These are phyloP conservation scores for Auricularia sp. DNA, from an alignment of 768 basidiomycete genomes.

Conservation along the genomic window DNA sequence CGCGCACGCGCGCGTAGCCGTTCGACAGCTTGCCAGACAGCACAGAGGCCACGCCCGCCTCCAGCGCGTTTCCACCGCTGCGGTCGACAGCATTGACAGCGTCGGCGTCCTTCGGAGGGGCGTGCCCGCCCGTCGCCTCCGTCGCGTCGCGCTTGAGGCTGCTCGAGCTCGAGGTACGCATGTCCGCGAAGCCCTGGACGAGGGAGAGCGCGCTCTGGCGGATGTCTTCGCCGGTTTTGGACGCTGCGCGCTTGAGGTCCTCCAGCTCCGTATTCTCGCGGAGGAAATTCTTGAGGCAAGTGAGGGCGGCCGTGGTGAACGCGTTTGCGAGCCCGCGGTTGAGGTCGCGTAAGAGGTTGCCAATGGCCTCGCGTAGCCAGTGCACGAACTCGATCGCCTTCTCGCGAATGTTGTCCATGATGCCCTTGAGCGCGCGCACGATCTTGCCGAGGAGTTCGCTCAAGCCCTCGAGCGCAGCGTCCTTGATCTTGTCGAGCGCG, in stretches of 20 bases:
- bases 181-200: not conserved
- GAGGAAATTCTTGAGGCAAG: not conserved
- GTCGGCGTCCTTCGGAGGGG: not conserved
- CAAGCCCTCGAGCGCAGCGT: not conserved
- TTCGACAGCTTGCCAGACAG: not conserved
- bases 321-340: slow-evolving; percentile 1
- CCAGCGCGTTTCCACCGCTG: not conserved
- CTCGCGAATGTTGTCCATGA: not conserved
- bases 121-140: not conserved
- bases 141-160: not conserved
- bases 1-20: not conserved
- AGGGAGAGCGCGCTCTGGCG: not conserved
- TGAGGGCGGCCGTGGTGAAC: not conserved
- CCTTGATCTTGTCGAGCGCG: slow-evolving; percentile 1
- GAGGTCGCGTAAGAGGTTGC: not conserved
- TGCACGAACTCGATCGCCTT: slow-evolving; percentile 1
- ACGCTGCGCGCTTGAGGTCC: not conserved
- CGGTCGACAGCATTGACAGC: not conserved
- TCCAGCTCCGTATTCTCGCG: not conserved
- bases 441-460: not conserved
- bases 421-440: not conserved
- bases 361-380: not conserved
- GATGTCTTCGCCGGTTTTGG: not conserved
- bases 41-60: not conserved
- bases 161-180: not conserved